phyloP scores from a whole-genome alignment of 2,329 filamentous ascomycete genomes.

The Pseudocercospora fijiensis region DNA sequence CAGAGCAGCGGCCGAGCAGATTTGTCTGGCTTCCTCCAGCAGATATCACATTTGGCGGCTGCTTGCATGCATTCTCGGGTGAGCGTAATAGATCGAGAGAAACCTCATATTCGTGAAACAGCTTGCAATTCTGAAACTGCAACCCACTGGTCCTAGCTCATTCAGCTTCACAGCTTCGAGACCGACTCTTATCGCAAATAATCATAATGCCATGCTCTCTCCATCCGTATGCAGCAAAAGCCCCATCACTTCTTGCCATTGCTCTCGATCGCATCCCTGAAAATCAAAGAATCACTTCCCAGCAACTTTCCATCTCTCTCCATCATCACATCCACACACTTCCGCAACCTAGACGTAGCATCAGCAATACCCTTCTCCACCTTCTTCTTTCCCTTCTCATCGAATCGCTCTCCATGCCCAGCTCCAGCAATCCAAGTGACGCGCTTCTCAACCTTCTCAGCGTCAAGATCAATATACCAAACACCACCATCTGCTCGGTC shows the following conservation, averaged over 20 bases:
- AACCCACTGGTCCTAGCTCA: too few relatives aligned
- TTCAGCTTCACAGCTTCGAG: too few relatives aligned
- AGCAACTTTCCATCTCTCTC: neutral
- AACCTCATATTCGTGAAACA: too few relatives aligned
- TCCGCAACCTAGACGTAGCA: neutral
- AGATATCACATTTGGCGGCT: constrained; percentile 42
- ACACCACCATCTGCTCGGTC: neutral
- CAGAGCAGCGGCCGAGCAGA: constrained; percentile 43
- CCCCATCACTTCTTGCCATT: neutral
- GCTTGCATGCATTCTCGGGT: constrained; percentile 48
- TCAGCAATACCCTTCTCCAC: neutral
- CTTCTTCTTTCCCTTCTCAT: neutral
- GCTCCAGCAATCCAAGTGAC: neutral
- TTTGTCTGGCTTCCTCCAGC: constrained; percentile 52
- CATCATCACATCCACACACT: neutral
- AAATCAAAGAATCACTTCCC: neutral
- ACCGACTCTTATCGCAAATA: too few relatives aligned
- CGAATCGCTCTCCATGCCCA: neutral
- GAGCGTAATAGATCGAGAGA: too few relatives aligned
- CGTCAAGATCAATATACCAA: neutral
- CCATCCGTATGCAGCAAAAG: neutral
- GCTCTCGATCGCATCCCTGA: neutral
- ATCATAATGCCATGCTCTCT: too few relatives aligned
- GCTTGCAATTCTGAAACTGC: too few relatives aligned
- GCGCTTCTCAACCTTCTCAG: neutral